Evolutionary conservation across 768 basidiomycete genomes (phyloP).

Genomic region (Dictyophora rubrovolvata): DNA sequence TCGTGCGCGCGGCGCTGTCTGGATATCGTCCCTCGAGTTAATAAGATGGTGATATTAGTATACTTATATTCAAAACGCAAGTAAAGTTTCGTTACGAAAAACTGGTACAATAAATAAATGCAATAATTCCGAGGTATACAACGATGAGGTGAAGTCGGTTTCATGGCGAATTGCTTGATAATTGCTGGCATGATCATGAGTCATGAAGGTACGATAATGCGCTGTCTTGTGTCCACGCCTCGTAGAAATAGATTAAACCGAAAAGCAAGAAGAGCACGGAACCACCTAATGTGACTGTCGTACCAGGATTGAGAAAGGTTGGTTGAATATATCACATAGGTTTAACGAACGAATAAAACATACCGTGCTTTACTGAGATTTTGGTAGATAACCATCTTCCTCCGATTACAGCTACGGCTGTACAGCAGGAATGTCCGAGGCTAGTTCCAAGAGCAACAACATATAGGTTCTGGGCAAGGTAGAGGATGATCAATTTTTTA

Average conservation of each 20-base stretch:
- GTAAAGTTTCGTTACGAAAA: too few relatives aligned
- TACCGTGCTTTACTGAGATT: constrained; percentile 91
- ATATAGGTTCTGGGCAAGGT: constrained; percentile 65
- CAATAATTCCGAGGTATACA: too few relatives aligned
- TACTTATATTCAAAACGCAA: too few relatives aligned
- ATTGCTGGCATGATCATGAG: not conserved
- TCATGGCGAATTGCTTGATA: not conserved
- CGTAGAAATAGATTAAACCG: constrained; percentile 66
- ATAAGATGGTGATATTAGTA: too few relatives aligned
- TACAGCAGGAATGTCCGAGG: constrained; percentile 80
- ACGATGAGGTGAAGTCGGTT: too few relatives aligned
- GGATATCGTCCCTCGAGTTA: too few relatives aligned
- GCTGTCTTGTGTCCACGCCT: constrained; percentile 29
- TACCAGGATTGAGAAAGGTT: not conserved
- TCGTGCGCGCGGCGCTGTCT: too few relatives aligned
- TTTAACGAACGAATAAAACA: constrained; percentile 19
- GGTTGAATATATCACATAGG: not conserved
- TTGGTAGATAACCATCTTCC: constrained; percentile 89
- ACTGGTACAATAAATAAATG: too few relatives aligned
- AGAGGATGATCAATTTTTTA: constrained; percentile 10
- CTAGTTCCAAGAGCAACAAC: constrained; percentile 86
- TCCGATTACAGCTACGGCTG: constrained; percentile 83
- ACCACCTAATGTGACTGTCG: constrained; percentile 76
- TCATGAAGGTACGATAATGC: not conserved
- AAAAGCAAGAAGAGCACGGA: constrained; percentile 76